Evolutionary conservation across 2,329 filamentous ascomycete species (phyloP), one percentile per base, ranked within the genome.

Genomic region (Cladosporium sp.): DNA sequence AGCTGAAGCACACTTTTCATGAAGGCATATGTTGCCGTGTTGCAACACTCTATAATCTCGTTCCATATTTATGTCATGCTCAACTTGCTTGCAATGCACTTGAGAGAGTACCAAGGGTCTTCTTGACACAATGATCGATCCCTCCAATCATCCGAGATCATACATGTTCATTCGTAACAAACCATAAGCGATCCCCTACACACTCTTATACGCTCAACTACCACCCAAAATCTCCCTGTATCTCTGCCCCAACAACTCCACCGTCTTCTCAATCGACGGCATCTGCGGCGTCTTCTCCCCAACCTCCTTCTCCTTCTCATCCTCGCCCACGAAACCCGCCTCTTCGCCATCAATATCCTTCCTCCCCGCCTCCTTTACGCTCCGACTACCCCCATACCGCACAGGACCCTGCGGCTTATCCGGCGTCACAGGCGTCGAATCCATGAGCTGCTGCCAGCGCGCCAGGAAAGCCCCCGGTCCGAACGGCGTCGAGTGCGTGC

Each of bases 381-480:
- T 74, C 51, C 72, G 72, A 58, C 68, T 76, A 23, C 70, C 70
- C 1, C 76, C 76, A 46, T 69, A 76, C 0, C 89, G 81, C 0
- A 89, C 76, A 1, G 80, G 79, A 0, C 89, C 88, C 25, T 72
- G 56, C 0, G 81, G 75, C 1, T 78, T 81, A 0, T 79, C 82
- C 0, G 91, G 89, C 1, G 89, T 90, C 67, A 93, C 88, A 54
- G 83, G 76, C 0, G 91, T 91, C n/a, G 83, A 80, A 73, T 93
- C 88, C 3, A 93, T 80, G 7, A 93, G 80, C 0, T 85, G 80
- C 74, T 92, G 89, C 91, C 91, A 93, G 58, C 87, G 84, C 1
- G 86, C 83, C 26, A 93, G 84, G 73, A 90, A 93, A 56, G 90
- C 85, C 1, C 91, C 91, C 0, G 91, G 90, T 0, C 90, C 90